phyloP scores from a whole-genome alignment of 768 basidiomycete species.

The Pisolithus albus region DNA sequence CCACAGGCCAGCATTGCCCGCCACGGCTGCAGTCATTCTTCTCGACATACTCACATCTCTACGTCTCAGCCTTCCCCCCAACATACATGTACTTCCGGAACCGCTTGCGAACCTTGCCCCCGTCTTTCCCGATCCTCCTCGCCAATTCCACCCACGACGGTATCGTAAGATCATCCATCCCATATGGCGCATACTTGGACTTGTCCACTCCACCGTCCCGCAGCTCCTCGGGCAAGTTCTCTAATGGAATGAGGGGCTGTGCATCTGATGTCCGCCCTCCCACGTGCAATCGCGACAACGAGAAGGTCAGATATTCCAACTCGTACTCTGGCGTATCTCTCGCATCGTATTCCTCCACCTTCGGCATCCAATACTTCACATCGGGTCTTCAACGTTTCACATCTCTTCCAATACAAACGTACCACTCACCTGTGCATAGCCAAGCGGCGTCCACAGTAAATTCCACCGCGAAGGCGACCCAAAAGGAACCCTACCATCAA shows the following conservation, averaged over 20 bases:
- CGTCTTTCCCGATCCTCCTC: slow-evolving; percentile 48
- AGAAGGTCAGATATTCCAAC: slow-evolving; percentile 75
- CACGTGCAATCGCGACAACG: slow-evolving; percentile 36
- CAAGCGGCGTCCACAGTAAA: slow-evolving; percentile 63
- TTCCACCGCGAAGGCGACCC: slow-evolving; percentile 68
- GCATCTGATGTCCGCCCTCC: slow-evolving; percentile 19
- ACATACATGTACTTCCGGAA: slow-evolving; percentile 77
- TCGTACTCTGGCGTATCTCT: slow-evolving; percentile 52
- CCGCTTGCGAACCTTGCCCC: slow-evolving; percentile 49
- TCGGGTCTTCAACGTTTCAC: slow-evolving; percentile 2
- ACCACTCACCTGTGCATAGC: slow-evolving; percentile 75
- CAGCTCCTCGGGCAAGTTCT: slow-evolving; percentile 47
- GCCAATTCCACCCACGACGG: slow-evolving; percentile 65
- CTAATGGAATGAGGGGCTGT: slow-evolving; percentile 48
- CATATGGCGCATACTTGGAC: slow-evolving; percentile 61
- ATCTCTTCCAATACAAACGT: neutral
- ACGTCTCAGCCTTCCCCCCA: slow-evolving; percentile 30
- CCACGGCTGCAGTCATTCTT: no score
- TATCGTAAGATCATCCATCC: slow-evolving; percentile 72
- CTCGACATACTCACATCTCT: neutral
- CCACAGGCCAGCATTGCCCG: no score
- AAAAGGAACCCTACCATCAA: slow-evolving; percentile 55
- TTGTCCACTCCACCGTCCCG: slow-evolving; percentile 35
- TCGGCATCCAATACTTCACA: slow-evolving; percentile 59
- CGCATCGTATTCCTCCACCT: slow-evolving; percentile 43